phyloP scores from a whole-genome alignment of 148 eudicot genomes.

The Agrostemma githago region DNA sequence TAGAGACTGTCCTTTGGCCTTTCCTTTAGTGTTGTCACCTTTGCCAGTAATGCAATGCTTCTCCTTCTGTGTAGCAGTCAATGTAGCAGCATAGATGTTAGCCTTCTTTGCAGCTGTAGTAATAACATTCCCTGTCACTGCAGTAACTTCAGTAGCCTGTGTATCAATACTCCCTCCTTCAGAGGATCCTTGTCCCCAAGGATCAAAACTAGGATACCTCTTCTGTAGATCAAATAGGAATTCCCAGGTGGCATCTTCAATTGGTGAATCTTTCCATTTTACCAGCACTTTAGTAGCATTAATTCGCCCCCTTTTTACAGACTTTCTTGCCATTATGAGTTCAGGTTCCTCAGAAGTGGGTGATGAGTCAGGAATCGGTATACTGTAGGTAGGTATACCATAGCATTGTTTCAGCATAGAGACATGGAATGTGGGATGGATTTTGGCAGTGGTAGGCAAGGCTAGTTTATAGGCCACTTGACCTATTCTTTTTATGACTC shows the following conservation, averaged over 20 bases:
- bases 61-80: no score
- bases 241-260: neutral
- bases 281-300: neutral
- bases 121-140: no score
- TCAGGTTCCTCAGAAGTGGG: neutral
- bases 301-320: neutral
- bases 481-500: neutral
- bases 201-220: neutral
- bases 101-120: no score
- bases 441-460: neutral
- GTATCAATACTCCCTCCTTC: neutral
- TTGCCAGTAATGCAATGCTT: no score
- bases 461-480: neutral
- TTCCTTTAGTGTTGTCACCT: no score
- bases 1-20: no score
- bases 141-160: no score
- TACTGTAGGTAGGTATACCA: neutral
- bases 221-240: neutral
- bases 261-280: neutral
- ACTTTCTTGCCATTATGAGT: neutral
- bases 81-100: no score
- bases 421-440: slow-evolving; percentile 4
- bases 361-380: neutral
- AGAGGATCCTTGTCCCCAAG: neutral
- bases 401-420: neutral